Conservation (phyloP, 192 early-diverging fungal genomes). For the Lobosporangium transversale region DNA sequence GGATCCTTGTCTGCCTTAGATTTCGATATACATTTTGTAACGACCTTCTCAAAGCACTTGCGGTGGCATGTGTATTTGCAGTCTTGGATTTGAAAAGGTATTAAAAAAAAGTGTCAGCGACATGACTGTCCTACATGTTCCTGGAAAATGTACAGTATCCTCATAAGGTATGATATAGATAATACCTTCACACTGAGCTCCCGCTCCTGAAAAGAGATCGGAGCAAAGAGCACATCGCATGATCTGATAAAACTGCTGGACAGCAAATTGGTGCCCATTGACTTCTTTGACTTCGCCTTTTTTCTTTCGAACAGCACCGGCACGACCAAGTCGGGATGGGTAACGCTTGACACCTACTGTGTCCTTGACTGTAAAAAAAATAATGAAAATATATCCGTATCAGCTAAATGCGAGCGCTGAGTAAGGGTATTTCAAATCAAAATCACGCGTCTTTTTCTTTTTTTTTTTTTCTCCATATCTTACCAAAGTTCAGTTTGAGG, state of each 20-base stretch:
- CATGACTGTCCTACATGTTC: too few relatives aligned
- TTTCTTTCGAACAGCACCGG: slow-evolving; percentile 78
- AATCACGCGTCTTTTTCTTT: background rate
- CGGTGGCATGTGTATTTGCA: slow-evolving; percentile 96
- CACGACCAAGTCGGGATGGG: slow-evolving; percentile 76
- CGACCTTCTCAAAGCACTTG: slow-evolving; percentile 84
- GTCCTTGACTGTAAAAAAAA: slow-evolving; percentile 60
- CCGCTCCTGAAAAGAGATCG: slow-evolving; percentile 92
- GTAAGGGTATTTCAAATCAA: too few relatives aligned
- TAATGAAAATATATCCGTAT: too few relatives aligned
- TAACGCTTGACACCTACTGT: slow-evolving; percentile 60
- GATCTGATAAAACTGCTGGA: slow-evolving; percentile 92
- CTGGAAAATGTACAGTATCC: too few relatives aligned
- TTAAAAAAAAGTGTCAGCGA: too few relatives aligned
- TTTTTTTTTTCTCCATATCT: background rate
- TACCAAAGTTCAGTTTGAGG: slow-evolving; percentile 88
- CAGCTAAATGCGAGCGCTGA: too few relatives aligned
- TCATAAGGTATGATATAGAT: too few relatives aligned
- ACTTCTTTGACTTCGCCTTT: slow-evolving; percentile 87
- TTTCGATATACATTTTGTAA: slow-evolving; percentile 90
- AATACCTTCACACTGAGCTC: slow-evolving; percentile 93
- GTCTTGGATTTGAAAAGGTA: slow-evolving; percentile 58
- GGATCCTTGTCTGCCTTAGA: slow-evolving; percentile 69
- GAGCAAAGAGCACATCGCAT: slow-evolving; percentile 97
- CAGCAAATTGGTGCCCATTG: slow-evolving; percentile 95